phyloP scores from a whole-genome alignment of 1,139 yeast species.

The Arxiozyma telluris region DNA sequence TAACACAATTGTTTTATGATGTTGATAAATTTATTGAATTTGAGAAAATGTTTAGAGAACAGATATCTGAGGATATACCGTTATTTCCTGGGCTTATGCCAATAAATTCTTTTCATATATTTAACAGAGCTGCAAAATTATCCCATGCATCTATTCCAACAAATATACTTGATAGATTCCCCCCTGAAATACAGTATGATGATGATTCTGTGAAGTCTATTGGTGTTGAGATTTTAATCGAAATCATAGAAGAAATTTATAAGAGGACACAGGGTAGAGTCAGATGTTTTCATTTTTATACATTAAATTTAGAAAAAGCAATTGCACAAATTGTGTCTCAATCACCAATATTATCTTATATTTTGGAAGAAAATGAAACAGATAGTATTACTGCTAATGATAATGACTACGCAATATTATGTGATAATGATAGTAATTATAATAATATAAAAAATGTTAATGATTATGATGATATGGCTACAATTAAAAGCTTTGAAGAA shows the following conservation, averaged over 20 bases:
- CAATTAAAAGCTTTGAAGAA: slow-evolving; percentile 1
- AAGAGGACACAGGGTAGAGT: slow-evolving; percentile 45
- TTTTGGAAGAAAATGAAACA: slow-evolving; percentile 30
- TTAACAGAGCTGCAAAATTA: slow-evolving; percentile 79
- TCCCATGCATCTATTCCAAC: slow-evolving; percentile 84
- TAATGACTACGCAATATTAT: slow-evolving; percentile 14
- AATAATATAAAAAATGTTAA: slow-evolving; percentile 6
- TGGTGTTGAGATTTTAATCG: slow-evolving; percentile 67
- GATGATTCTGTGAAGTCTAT: slow-evolving; percentile 78
- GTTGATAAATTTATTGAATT: slow-evolving; percentile 47
- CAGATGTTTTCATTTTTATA: slow-evolving; percentile 82
- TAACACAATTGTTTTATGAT: slow-evolving; percentile 80
- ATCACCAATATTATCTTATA: slow-evolving; percentile 41
- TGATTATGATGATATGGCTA: too few relatives aligned
- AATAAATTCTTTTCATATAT: slow-evolving; percentile 78
- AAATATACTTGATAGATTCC: slow-evolving; percentile 41
- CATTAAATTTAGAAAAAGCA: slow-evolving; percentile 82
- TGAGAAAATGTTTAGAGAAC: slow-evolving; percentile 35
- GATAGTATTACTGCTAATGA: not conserved
- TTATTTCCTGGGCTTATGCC: slow-evolving; percentile 95
- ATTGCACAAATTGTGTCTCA: slow-evolving; percentile 73
- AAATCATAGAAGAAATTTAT: slow-evolving; percentile 52
- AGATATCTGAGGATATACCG: slow-evolving; percentile 42
- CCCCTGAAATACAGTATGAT: slow-evolving; percentile 54
- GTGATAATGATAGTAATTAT: slow-evolving; percentile 26